Evolutionary conservation across 352 stramenopile genomes (phyloP), one percentile per base, ranked within the genome.

Genomic region (Nothophytophthora sp.): DNA sequence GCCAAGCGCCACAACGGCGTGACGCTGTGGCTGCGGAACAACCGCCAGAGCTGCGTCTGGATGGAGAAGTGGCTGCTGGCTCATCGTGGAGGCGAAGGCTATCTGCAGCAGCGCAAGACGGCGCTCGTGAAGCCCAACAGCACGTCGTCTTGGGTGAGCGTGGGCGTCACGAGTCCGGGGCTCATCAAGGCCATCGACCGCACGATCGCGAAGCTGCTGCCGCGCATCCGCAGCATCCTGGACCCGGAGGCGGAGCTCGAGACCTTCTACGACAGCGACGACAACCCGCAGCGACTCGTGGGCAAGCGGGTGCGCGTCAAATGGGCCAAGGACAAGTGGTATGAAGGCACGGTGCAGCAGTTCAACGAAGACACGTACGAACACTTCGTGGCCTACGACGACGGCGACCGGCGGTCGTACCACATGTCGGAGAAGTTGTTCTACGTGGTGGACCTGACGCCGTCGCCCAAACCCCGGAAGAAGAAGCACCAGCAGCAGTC

Each of bases 271-370:
- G 85, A 95, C 47, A 95, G 84, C 47, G 86, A 96, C 50, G 86
- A 96, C 62, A 93, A 96, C 30, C 86, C 86, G 20, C 56, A 72
- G 53, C 80, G 80, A 2, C 82, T 96, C 49, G 82, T 96, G 0
- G 84, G 84, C 24, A 88, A 90, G 45, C 84, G 82, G 6, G 81
- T 96, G 34, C 76, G 80, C 23, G 86, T 96, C 15, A 96, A 95
- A 50, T 96, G 86, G 86, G 84, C 84, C 18, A 91, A 92, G 36
- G 84, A 96, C 49, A 93, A 95, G 52, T 96, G 84, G 84, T 96
- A 96, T 42, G 79, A 92, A 65, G 86, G 86, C 11, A 48, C 42
- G 24, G 84, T 96, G 10, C 65, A 90, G 49, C 64, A 70, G 24
- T 96, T 94, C 52, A 76, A 96, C 47, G 80, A 91, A 29, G 64